Conservation (phyloP, 1,139 yeast genomes). For the Hyphopichia khmerensis region DNA sequence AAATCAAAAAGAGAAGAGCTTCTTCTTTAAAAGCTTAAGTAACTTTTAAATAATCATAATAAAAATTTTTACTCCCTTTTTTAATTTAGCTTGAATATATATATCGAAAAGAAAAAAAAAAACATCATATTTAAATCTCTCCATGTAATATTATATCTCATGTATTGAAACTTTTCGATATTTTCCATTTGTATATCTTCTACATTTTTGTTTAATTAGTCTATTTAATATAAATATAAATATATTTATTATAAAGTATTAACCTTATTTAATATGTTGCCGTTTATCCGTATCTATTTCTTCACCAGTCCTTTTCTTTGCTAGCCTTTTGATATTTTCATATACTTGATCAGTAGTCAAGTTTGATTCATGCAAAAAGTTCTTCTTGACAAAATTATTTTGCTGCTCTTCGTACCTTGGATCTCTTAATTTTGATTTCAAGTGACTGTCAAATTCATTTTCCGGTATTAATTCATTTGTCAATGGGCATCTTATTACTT, state of each 20-base stretch:
- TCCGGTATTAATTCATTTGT: slow-evolving; percentile 73
- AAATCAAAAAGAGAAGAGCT: slow-evolving; percentile 99
- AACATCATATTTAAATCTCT: not conserved
- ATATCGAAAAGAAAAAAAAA: not conserved
- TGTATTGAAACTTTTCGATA: not conserved
- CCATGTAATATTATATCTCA: not conserved
- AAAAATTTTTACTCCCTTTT: not conserved
- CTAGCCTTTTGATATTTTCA: slow-evolving; percentile 67
- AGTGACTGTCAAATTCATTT: slow-evolving; percentile 68
- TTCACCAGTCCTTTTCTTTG: slow-evolving; percentile 30
- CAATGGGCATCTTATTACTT: slow-evolving; percentile 62
- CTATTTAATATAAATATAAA: not conserved
- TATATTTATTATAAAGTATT: not conserved
- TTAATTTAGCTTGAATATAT: slow-evolving; percentile 1
- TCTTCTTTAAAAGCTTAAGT: slow-evolving; percentile 86
- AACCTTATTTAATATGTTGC: not conserved
- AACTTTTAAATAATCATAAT: not conserved
- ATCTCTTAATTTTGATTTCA: slow-evolving; percentile 70
- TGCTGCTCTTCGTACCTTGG: slow-evolving; percentile 77
- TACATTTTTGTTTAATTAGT: not conserved
- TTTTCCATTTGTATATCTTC: not conserved
- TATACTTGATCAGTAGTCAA: slow-evolving; percentile 69
- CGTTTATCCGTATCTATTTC: not conserved
- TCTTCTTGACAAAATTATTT: slow-evolving; percentile 61
- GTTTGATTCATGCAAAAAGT: slow-evolving; percentile 57